phyloP scores from a whole-genome alignment of 202 grass and related monocot genomes.

The Setaria italica region DNA sequence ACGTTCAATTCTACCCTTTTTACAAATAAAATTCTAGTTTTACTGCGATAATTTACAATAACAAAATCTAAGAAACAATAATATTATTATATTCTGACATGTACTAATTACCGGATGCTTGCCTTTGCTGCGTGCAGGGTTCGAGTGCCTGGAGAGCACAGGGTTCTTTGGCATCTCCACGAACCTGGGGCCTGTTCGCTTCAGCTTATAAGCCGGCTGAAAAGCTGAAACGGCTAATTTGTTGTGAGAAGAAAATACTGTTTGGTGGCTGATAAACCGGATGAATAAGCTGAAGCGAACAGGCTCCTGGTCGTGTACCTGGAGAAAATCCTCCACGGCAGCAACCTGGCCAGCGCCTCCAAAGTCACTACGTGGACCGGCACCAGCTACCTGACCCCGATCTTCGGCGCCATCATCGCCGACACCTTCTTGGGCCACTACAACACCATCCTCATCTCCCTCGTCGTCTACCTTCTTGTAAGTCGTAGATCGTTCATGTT shows the following conservation, averaged over 20 bases:
- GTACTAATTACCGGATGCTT: not conserved
- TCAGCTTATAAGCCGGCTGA: too few relatives aligned
- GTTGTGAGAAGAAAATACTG: too few relatives aligned
- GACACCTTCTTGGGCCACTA: conserved; percentile 79
- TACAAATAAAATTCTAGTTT: not conserved
- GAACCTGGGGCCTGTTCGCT: too few relatives aligned
- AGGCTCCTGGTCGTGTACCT: conserved; percentile 81
- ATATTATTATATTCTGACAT: too few relatives aligned
- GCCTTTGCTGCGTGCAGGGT: conserved; percentile 52
- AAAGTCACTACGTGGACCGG: conserved; percentile 68
- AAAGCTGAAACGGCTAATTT: too few relatives aligned
- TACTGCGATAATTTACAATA: too few relatives aligned
- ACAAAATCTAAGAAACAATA: not conserved
- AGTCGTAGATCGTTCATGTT: too few relatives aligned
- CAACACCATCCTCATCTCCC: conserved; percentile 56
- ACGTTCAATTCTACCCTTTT: too few relatives aligned
- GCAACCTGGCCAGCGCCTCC: conserved; percentile 73
- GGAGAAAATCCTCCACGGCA: conserved; percentile 63
- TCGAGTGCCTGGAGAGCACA: conserved; percentile 82
- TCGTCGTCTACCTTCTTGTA: too few relatives aligned
- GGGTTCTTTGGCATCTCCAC: conserved; percentile 76
- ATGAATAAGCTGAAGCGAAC: too few relatives aligned
- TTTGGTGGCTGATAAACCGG: too few relatives aligned
- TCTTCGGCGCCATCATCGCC: conserved; percentile 75
- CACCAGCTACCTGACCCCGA: conserved; percentile 68